phyloP scores from a whole-genome alignment of 2,329 filamentous ascomycete species.

The Colletotrichum eremochloae region DNA sequence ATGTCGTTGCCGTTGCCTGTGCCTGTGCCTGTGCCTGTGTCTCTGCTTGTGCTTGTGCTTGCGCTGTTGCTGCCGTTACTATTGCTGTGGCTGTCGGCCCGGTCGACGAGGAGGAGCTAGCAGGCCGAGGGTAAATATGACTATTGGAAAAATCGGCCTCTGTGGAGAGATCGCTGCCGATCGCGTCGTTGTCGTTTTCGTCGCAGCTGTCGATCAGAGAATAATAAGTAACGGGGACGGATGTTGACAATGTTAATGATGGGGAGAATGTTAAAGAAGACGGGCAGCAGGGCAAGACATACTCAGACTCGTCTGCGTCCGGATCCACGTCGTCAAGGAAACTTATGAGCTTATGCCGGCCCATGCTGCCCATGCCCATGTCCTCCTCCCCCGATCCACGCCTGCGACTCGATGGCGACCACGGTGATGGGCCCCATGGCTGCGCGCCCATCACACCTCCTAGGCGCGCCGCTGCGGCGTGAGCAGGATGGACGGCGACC shows the following conservation, averaged over 20 bases:
- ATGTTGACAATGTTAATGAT: background rate
- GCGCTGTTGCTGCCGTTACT: background rate
- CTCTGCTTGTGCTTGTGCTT: too few relatives aligned
- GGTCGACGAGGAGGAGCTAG: constrained; percentile 25
- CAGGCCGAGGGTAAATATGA: constrained; percentile 10
- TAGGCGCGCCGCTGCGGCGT: constrained; percentile 10
- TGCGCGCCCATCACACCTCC: constrained; percentile 21
- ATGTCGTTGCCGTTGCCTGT: constrained; percentile 10
- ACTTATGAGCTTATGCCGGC: constrained; percentile 41
- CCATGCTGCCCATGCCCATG: constrained; percentile 9
- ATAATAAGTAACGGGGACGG: background rate
- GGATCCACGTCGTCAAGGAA: constrained; percentile 41
- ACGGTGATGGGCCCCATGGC: constrained; percentile 27
- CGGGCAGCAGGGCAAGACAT: constrained; percentile 1
- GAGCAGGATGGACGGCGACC: background rate
- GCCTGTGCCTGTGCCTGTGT: too few relatives aligned
- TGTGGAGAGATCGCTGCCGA: constrained; percentile 4
- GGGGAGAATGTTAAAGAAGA: background rate
- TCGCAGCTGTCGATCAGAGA: constrained; percentile 6
- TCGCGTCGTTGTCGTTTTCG: background rate
- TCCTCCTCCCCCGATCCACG: constrained; percentile 31
- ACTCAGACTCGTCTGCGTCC: constrained; percentile 11
- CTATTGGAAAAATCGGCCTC: background rate
- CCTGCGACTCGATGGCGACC: constrained; percentile 27
- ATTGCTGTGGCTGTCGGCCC: background rate